Evolutionary conservation across 208 protist species (phyloP).

Genomic region (Leishmania turanica): DNA sequence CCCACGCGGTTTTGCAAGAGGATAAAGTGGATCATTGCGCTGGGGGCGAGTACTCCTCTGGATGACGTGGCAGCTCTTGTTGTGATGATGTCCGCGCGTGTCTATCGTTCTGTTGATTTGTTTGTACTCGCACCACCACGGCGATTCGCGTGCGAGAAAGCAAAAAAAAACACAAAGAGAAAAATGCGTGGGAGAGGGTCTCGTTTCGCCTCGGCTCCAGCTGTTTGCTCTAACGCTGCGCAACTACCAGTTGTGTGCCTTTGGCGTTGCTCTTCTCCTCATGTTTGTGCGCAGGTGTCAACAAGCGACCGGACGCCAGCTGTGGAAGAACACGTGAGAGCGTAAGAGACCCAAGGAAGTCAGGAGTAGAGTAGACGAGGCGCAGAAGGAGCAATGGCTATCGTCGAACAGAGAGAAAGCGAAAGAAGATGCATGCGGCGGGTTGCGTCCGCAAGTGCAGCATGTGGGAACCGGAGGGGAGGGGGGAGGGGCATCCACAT

Average conservation of each 20-base stretch:
- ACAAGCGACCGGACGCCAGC: neutral
- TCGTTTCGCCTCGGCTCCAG: neutral
- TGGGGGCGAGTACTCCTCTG: neutral
- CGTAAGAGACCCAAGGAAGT: neutral
- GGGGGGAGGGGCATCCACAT: neutral
- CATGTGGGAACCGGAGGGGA: neutral
- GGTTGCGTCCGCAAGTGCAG: neutral
- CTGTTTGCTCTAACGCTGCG: neutral
- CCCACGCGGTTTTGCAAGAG: conserved; percentile 99
- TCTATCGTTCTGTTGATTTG: neutral
- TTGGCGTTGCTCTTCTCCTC: neutral
- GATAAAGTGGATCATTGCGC: conserved; percentile 97
- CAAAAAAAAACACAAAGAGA: neutral
- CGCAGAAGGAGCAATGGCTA: conserved; percentile 2
- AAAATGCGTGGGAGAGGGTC: neutral
- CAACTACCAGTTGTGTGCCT: neutral
- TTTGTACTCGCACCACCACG: neutral
- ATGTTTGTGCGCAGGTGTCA: neutral
- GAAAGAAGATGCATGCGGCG: conserved; percentile 1
- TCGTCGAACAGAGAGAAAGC: neutral
- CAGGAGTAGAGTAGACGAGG: conserved; percentile 14
- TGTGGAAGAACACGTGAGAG: neutral
- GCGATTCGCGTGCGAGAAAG: neutral
- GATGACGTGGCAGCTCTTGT: neutral
- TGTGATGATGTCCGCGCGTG: neutral